A percentile compares a stretch with the other conserved stretches of the same genome.
Conservation (phyloP, 257 asterid genomes). For the Plantago ovata region DNA sequence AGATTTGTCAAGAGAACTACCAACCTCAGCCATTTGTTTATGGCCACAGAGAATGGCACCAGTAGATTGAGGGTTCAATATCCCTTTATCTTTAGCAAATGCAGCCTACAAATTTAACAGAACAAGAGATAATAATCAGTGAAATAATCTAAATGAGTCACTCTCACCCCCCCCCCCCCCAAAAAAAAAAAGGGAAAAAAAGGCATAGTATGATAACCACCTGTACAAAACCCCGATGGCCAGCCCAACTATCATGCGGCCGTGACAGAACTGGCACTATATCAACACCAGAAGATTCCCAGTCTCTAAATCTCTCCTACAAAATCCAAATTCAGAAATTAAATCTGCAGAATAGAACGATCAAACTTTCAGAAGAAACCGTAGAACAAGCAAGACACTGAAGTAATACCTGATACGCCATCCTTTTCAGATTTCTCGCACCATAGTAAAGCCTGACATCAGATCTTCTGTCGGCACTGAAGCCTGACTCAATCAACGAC, state of each 20-base stretch:
- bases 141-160: constrained; percentile 5
- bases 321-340: constrained; percentile 2
- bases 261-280: constrained; percentile 85
- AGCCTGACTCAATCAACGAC: constrained; percentile 80
- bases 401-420: constrained; percentile 93
- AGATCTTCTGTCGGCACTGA: constrained; percentile 66
- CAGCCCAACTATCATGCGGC: constrained; percentile 78
- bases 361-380: too few relatives aligned
- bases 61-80: constrained; percentile 59
- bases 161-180: too few relatives aligned
- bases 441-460: constrained; percentile 94
- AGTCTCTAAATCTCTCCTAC: constrained; percentile 79
- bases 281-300: constrained; percentile 80
- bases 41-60: constrained; percentile 98
- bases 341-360: not conserved
- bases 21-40: constrained; percentile 93
- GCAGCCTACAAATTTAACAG: constrained; percentile 65
- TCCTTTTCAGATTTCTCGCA: constrained; percentile 74
- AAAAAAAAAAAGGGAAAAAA: too few relatives aligned
- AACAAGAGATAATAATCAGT: constrained; percentile 17
- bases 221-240: constrained; percentile 91
- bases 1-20: constrained; percentile 15
- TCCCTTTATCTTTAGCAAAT: constrained; percentile 54
- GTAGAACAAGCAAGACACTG: constrained; percentile 7
- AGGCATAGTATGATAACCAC: constrained; percentile 33